phyloP scores from a whole-genome alignment of 805 yeast genomes.

The Candida hungchunana region DNA sequence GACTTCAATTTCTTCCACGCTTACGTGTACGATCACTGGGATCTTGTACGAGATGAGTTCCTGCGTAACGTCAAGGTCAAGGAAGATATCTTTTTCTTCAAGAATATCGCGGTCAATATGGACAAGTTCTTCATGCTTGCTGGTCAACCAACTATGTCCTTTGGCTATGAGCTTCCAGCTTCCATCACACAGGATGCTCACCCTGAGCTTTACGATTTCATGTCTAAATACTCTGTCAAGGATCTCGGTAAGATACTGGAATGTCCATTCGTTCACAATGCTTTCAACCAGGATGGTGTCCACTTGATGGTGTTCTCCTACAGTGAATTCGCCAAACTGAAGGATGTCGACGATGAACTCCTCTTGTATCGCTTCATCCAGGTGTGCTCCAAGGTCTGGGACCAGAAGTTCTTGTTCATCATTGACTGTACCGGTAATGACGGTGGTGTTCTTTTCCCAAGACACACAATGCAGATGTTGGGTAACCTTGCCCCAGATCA shows the following conservation, averaged over 20 bases:
- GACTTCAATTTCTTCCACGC: conserved; percentile 42
- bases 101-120: conserved; percentile 34
- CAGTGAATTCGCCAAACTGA: conserved; percentile 32
- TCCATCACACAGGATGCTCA: conserved; percentile 47
- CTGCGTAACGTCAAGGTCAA: conserved; percentile 16
- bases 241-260: conserved; percentile 44
- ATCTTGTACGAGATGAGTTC: conserved; percentile 28
- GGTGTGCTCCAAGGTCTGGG: conserved; percentile 67
- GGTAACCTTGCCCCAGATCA: conserved; percentile 47
- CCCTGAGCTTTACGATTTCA: conserved; percentile 61
- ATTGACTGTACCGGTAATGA: conserved; percentile 66
- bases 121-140: conserved; percentile 44
- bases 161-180: conserved; percentile 53
- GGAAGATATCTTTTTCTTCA: conserved; percentile 21
- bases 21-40: conserved; percentile 47
- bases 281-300: conserved; percentile 66
- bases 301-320: conserved; percentile 60
- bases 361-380: conserved; percentile 59
- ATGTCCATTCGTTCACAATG: conserved; percentile 50
- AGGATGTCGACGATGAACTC: conserved; percentile 41
- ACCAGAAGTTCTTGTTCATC: conserved; percentile 55
- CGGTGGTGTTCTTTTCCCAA: conserved; percentile 25
- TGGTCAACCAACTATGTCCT: conserved; percentile 57
- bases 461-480: conserved; percentile 33
- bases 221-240: conserved; percentile 60